A percentile compares a stretch with the other conserved stretches of the same genome.
Conservation (phyloP, 495 filamentous ascomycete genomes). For the Thozetella sp. region DNA sequence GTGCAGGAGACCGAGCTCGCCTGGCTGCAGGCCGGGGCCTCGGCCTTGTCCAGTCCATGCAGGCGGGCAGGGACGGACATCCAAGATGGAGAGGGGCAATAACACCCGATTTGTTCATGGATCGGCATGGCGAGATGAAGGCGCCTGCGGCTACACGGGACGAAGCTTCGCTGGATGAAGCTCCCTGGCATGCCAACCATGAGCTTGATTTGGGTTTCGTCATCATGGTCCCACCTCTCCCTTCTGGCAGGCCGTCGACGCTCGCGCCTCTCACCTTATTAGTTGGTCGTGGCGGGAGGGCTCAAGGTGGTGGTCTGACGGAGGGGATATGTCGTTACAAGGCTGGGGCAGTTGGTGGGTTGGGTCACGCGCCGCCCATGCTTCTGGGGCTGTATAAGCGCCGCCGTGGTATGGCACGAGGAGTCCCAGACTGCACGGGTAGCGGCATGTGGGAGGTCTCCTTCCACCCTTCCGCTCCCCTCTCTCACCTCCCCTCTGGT, state of each 20-base stretch:
- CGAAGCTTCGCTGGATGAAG: neutral
- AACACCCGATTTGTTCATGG: slow-evolving; percentile 16
- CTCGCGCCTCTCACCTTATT: too few relatives aligned
- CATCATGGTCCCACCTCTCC: neutral
- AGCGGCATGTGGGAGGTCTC: neutral
- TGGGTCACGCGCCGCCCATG: too few relatives aligned
- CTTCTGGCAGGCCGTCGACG: too few relatives aligned
- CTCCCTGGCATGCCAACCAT: too few relatives aligned
- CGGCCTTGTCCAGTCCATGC: slow-evolving; percentile 10
- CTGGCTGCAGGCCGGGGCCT: neutral
- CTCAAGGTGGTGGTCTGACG: too few relatives aligned
- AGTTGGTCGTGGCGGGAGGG: too few relatives aligned
- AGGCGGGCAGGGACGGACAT: slow-evolving; percentile 3
- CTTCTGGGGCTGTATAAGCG: too few relatives aligned
- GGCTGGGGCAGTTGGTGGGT: neutral
- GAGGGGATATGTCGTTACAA: neutral
- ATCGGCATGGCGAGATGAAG: neutral
- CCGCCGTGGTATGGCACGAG: too few relatives aligned
- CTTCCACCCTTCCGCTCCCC: too few relatives aligned
- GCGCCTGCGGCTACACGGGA: neutral
- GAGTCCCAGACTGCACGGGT: too few relatives aligned
- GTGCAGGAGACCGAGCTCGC: slow-evolving; percentile 1
- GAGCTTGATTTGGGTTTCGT: neutral
- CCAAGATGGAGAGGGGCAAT: slow-evolving; percentile 12
- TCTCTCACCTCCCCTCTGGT: neutral